Evolutionary conservation across 2,329 filamentous ascomycete species (phyloP).

Genomic region (Stachybotrys elegans): DNA sequence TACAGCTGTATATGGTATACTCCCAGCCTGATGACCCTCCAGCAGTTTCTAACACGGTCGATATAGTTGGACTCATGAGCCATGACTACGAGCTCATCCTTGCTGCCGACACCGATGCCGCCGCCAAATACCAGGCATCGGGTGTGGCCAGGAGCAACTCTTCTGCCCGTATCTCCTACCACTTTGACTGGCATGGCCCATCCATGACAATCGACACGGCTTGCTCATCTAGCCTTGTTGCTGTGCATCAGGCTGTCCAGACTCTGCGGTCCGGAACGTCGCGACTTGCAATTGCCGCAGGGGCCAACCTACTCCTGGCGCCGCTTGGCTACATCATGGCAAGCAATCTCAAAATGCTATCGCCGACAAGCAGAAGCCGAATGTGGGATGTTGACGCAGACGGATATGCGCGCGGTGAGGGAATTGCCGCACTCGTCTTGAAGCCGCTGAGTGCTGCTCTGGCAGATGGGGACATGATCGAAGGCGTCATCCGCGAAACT

Average conservation of each 20-base stretch:
- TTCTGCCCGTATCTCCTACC: slow-evolving; percentile 35
- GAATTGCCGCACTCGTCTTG: background rate
- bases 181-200: slow-evolving; percentile 33
- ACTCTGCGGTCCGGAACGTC: slow-evolving; percentile 24
- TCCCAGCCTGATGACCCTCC: no score
- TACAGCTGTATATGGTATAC: slow-evolving; percentile 25
- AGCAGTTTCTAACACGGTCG: no score
- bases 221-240: slow-evolving; percentile 33
- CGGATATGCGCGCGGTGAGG: slow-evolving; percentile 7
- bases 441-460: background rate
- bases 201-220: slow-evolving; percentile 36
- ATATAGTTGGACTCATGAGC: slow-evolving; percentile 24
- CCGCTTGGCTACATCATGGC: slow-evolving; percentile 10
- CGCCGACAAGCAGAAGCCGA: background rate
- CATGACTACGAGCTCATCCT: slow-evolving; percentile 31
- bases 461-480: background rate
- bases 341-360: background rate
- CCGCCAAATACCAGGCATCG: slow-evolving; percentile 3
- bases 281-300: slow-evolving; percentile 13
- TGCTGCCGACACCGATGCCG: slow-evolving; percentile 27
- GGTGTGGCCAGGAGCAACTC: slow-evolving; percentile 21
- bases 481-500: background rate
- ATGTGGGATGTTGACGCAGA: background rate
- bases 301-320: slow-evolving; percentile 13
- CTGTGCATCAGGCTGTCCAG: slow-evolving; percentile 31